Evolutionary conservation across 257 asterid genomes (phyloP), one percentile per base, ranked within the genome.

Genomic region (Galeopsis tetrahit): DNA sequence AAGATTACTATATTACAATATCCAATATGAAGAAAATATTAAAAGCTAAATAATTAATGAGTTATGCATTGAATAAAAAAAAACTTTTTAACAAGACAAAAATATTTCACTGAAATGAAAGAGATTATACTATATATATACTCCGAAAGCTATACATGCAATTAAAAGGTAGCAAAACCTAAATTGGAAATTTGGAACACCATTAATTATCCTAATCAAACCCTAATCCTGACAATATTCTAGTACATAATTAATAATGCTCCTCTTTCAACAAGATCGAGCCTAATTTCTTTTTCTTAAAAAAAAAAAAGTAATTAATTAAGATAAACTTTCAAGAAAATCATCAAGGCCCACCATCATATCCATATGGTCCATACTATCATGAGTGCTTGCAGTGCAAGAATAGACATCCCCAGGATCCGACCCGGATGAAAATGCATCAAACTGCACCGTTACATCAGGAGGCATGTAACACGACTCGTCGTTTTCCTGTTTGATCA

Each of bases 331-430:
- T 9, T 31, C 42, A 52, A 73, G 35, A 40, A 81, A 70, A 56
- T 48, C 4, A 74, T 49, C 39, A n/a, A 68, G 65, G 38, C 7
- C 70, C 35, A 56, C 68, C 76, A 75, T 51, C 8, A 60, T 49
- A 6, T 52, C 78, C 49, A 77, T 52, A 48, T 21, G 28, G 4
- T 77, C 77, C 57, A 74, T 33, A 14, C 48, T 77, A 6, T 60
- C 61, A 36, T 32, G 75, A 38, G 70, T 80, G 76, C 85, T 83
- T 0, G 78, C 71, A 8, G 82, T 69, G 59, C 81, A 83, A 7
- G 87, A 83, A 59, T 70, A 63, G 2, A 74, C 78, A 38, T 81
- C 80, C 64, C 64, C 75, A 32, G 32, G 74, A 68, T 68, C 81
- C 31, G 78, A 69, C 2, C 58, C 78, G 5, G 84, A 57, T 2